Base-by-base conservation (phyloP, 2,329 filamentous ascomycete genomes). In the Coccinonectria pachysandricola region DNA sequence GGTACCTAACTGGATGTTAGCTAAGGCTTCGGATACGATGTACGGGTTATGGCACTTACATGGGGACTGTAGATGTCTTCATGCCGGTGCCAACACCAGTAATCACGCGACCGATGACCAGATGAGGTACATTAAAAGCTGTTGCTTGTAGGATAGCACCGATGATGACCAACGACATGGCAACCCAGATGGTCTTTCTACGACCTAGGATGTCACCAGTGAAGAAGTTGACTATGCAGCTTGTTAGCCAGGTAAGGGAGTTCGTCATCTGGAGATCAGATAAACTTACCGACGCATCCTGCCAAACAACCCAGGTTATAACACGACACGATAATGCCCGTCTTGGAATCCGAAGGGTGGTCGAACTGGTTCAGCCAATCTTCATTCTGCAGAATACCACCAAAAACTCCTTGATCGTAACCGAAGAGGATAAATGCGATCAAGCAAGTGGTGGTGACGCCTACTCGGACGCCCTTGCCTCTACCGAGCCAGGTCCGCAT, bases 81-180 rank as follows among this genome's bases (percentile, higher is more conserved):
- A 59, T 47, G n/a, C 58, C 48, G 14, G 54, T 68, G 1, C 65
- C 65, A 3, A 69, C 39, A 6, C 66, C 65, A 12, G 65, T 66
- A 1, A 70, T 49, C 3, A 68, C 54, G 26, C 62, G 48, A 1
- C 62, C 62, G 24, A 64, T 42, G 27, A 71, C 61, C 21, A 70
- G 53, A 31, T 69, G 64, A 0, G 57, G 52, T 12, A 65, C 44
- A 4, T 48, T 54, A 46, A 47, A 48, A 1, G 55, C 30, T 4
- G 57, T 56, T 12, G 67, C 54, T 46, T 79, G 75, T n/a, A 79
- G 57, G 4, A 65, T 53, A 15, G 71, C 71, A 2, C 74, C 74
- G 8, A 72, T 31, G 3, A 71, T 59, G 58, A 78, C 68, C 34
- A 76, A 62, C 4, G 52, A 35, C 14, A 64, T 64, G 10, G 73